Evolutionary conservation across 139 green algal species (phyloP), one percentile per base, ranked within the genome.

Genomic region (Desmodesmus armatus): DNA sequence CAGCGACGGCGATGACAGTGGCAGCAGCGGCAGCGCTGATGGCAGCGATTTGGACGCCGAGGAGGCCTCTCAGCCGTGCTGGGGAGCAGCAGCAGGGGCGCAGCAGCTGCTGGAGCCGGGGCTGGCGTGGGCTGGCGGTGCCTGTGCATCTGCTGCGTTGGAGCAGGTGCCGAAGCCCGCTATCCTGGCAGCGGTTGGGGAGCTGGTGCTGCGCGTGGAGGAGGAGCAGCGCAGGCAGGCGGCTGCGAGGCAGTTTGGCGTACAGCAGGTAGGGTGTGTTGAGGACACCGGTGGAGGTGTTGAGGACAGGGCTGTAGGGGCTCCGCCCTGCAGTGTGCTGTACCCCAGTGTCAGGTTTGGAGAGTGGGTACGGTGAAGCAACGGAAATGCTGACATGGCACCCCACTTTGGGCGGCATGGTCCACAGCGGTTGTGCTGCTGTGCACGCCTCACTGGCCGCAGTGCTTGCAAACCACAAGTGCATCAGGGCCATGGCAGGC

Each of bases 221-320:
- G 78, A 84, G 40, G 78, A 84, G 78, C 78, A 84, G 78, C 49
- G 40, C 2, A 39, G 78, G 40, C 78, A 84, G 78, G 41, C 44
- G 62, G 21, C 35, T 49, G 78, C 78, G 4, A 41, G 40, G 39
- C 40, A 53, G 19, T 63, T 65, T 44, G 78, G 78, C 21, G 62
- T 84, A 3, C 31, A 21, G 9, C n/a, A 77, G 78, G 78, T 84
- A 5, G 11, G 77, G 25, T 21, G 63, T 44, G 63, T 9, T 39
- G 62, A 70, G 21, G 15, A 17, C 51, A 27, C 15, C 51, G 51
- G 15, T 62, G 13, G 51, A 62, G 51, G 15, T 17, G 51, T 17
- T 62, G 51, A 19, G 51, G 51, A 19, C 1, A 62, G 51, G 1
- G 19, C 1, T 62, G 51, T 62, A 19, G 19, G 51, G 1, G 51